phyloP scores from a whole-genome alignment of 2,329 filamentous ascomycete species.

The Colletotrichum sp. region DNA sequence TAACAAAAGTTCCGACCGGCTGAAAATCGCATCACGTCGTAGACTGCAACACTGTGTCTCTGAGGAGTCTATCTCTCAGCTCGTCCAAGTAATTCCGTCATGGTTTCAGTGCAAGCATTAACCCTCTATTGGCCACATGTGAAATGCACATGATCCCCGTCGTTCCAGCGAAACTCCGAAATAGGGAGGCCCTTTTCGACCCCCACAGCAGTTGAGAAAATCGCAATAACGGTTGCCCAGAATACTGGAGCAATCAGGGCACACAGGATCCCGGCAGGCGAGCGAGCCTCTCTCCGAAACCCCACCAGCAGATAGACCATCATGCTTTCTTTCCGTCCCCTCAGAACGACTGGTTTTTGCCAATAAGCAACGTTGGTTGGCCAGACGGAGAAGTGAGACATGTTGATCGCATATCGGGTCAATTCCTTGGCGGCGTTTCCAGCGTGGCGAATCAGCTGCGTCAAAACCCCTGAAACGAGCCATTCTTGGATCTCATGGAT shows the following conservation, averaged over 20 bases:
- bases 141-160: neutral
- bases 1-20: neutral
- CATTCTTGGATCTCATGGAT: neutral
- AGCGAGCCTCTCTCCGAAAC: neutral
- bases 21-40: neutral
- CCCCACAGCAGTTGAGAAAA: neutral
- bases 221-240: neutral
- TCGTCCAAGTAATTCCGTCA: neutral
- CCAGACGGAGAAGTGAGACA: constrained; percentile 10
- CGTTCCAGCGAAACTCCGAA: neutral
- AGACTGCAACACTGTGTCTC: neutral
- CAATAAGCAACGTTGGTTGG: constrained; percentile 1
- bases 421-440: constrained; percentile 8
- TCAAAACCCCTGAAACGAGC: neutral
- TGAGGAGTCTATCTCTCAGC: neutral
- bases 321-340: neutral
- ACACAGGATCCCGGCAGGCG: neutral
- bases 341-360: neutral
- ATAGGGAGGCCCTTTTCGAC: neutral
- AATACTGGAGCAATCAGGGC: neutral
- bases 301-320: neutral
- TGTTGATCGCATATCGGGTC: constrained; percentile 7
- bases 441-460: neutral
- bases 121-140: neutral
- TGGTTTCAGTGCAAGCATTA: neutral